A percentile compares a stretch with the other conserved stretches of the same genome.
Conservation (phyloP, 805 yeast genomes). For the Candida ascalaphidarum region DNA sequence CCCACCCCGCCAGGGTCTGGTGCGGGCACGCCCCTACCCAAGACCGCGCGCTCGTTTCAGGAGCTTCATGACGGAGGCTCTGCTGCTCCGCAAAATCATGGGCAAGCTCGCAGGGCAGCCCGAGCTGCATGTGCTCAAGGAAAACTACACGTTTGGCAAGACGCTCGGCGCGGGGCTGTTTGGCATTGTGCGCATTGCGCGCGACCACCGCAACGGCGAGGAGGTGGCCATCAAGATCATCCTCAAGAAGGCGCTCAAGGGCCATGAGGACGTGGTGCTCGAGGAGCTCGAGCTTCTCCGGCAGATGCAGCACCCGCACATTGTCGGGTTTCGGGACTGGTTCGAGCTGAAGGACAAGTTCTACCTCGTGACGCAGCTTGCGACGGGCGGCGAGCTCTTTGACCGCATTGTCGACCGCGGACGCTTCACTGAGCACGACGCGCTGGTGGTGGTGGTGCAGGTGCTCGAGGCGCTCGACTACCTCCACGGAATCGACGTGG, state of each 20-base stretch:
- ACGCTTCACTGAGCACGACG: constrained; percentile 82
- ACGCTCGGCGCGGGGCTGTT: constrained; percentile 94
- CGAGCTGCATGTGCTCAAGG: constrained; percentile 54
- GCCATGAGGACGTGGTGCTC: constrained; percentile 65
- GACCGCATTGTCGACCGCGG: constrained; percentile 79
- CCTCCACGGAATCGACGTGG: constrained; percentile 68
- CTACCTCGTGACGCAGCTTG: constrained; percentile 88
- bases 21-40: too few relatives aligned
- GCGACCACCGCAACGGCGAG: constrained; percentile 39
- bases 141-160: constrained; percentile 65
- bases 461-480: constrained; percentile 72
- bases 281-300: constrained; percentile 71
- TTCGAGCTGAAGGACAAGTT: constrained; percentile 89
- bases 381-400: constrained; percentile 93
- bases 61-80: too few relatives aligned
- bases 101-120: constrained; percentile 69
- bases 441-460: constrained; percentile 66
- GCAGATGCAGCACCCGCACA: constrained; percentile 70
- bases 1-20: too few relatives aligned
- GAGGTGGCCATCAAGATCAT: constrained; percentile 88
- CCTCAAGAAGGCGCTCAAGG: constrained; percentile 74
- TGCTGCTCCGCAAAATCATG: constrained; percentile 28
- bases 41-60: too few relatives aligned
- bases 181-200: constrained; percentile 84
- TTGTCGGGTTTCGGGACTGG: constrained; percentile 88